These are phyloP conservation scores for Metschnikowia baotianmanensis DNA, from an alignment of 805 yeast genomes.

Conservation along the genomic window DNA sequence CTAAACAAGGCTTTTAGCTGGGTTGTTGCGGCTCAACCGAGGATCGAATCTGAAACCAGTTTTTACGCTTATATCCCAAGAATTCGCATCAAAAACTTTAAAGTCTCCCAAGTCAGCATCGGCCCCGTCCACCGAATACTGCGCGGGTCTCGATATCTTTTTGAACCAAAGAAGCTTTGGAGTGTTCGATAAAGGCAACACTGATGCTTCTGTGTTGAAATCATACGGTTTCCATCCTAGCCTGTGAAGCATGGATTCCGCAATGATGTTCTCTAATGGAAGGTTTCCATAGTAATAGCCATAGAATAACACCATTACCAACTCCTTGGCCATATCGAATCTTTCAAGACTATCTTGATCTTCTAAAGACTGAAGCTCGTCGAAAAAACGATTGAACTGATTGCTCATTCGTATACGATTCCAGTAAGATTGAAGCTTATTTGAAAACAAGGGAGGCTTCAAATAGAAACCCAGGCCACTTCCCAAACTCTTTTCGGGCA, in stretches of 20 bases:
- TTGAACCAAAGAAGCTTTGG: constrained; percentile 28
- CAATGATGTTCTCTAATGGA: constrained; percentile 42
- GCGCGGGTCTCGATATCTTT: constrained; percentile 16
- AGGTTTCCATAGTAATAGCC: constrained; percentile 43
- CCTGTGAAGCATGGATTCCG: constrained; percentile 37
- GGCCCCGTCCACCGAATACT: constrained; percentile 10
- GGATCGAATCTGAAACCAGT: constrained; percentile 38
- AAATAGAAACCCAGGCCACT: constrained; percentile 11
- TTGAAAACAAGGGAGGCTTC: constrained; percentile 35
- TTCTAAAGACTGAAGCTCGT: constrained; percentile 27
- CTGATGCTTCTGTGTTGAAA: constrained; percentile 6
- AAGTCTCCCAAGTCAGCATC: constrained; percentile 35
- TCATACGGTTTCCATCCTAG: constrained; percentile 45
- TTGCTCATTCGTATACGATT: constrained; percentile 34
- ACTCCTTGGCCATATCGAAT: constrained; percentile 28
- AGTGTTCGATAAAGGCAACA: neutral
- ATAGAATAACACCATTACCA: constrained; percentile 39
- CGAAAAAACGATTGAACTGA: constrained; percentile 32
- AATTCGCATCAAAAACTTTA: constrained; percentile 39
- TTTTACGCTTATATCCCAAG: constrained; percentile 42
- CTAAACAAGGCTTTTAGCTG: constrained; percentile 21
- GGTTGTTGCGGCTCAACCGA: constrained; percentile 29
- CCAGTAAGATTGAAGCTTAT: constrained; percentile 40
- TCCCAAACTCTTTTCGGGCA: constrained; percentile 22
- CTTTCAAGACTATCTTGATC: constrained; percentile 24